These are phyloP conservation scores for Macaranga tanarius DNA, from an alignment of 441 rosid species.

Conservation along the genomic window DNA sequence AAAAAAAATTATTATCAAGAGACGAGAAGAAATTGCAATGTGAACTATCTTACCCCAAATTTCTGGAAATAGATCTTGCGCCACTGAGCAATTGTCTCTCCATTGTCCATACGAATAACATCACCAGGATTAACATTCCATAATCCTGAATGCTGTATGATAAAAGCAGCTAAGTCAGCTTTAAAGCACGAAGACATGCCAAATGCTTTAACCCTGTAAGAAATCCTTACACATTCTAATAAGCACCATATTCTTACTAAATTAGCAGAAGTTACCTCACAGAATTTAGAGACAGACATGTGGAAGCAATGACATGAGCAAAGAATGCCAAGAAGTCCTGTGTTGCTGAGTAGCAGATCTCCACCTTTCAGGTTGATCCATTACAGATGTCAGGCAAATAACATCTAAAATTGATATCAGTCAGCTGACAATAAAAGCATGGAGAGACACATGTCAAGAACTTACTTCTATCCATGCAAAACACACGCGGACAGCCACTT, in stretches of 20 bases:
- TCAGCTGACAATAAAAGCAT: background rate
- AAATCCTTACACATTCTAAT: background rate
- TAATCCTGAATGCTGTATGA: constrained; percentile 49
- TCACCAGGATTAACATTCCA: constrained; percentile 44
- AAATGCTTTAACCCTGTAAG: constrained; percentile 7
- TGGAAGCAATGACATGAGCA: constrained; percentile 53
- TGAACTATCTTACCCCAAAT: constrained; percentile 46
- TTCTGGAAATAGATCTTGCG: constrained; percentile 46
- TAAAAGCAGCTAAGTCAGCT: constrained; percentile 16
- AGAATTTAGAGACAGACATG: constrained; percentile 52
- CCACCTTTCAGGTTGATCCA: constrained; percentile 39
- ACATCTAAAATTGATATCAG: background rate
- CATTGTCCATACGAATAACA: constrained; percentile 50
- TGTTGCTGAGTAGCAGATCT: constrained; percentile 52
- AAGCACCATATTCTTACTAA: constrained; percentile 4
- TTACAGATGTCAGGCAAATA: constrained; percentile 21
- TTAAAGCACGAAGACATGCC: constrained; percentile 8
- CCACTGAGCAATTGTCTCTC: constrained; percentile 53
- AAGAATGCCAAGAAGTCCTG: constrained; percentile 45
- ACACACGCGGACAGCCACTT: constrained; percentile 39
- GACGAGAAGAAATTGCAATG: background rate
- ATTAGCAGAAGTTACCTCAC: constrained; percentile 44
- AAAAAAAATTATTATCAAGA: background rate
- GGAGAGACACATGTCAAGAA: constrained; percentile 5
- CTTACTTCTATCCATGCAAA: constrained; percentile 50